A percentile compares a stretch with the other conserved stretches of the same genome.
Evolutionary conservation across 495 filamentous ascomycete species (phyloP).

Genomic region (Stereocaulon alpinum): DNA sequence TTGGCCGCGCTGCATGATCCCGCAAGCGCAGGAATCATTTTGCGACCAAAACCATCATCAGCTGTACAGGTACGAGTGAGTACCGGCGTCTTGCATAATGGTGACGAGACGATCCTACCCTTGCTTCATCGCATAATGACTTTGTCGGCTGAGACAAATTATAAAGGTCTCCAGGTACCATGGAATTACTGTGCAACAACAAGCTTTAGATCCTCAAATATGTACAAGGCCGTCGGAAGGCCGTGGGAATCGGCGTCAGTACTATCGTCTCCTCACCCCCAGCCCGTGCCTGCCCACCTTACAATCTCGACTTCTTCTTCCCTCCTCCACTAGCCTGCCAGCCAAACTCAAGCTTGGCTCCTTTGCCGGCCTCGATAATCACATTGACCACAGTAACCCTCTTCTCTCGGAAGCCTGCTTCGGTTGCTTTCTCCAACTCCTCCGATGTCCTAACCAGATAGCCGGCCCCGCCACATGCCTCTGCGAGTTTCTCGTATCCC

Average conservation of each 20-base stretch:
- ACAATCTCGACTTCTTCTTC: conserved; percentile 13
- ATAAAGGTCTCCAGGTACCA: no score
- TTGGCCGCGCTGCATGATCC: background rate
- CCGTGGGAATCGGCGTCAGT: background rate
- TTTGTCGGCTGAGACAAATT: no score
- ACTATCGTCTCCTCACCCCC: background rate
- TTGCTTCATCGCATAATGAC: background rate
- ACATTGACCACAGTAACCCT: conserved; percentile 46
- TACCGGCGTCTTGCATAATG: background rate
- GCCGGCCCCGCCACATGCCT: conserved; percentile 47
- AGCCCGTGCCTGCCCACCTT: background rate
- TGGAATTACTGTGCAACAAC: background rate
- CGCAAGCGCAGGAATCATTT: background rate
- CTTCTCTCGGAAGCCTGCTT: conserved; percentile 40
- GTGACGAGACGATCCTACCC: background rate
- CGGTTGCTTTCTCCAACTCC: conserved; percentile 42
- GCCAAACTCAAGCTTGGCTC: conserved; percentile 36
- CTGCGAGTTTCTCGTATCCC: conserved; percentile 48
- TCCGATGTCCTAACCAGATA: conserved; percentile 43
- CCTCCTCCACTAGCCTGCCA: conserved; percentile 17
- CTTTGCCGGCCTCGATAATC: conserved; percentile 46
- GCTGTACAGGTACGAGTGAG: background rate
- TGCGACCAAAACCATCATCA: background rate
- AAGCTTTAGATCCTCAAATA: background rate
- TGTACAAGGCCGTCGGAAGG: background rate